Conservation (phyloP, 2,329 filamentous ascomycete species). For the Botrytis fabae region DNA sequence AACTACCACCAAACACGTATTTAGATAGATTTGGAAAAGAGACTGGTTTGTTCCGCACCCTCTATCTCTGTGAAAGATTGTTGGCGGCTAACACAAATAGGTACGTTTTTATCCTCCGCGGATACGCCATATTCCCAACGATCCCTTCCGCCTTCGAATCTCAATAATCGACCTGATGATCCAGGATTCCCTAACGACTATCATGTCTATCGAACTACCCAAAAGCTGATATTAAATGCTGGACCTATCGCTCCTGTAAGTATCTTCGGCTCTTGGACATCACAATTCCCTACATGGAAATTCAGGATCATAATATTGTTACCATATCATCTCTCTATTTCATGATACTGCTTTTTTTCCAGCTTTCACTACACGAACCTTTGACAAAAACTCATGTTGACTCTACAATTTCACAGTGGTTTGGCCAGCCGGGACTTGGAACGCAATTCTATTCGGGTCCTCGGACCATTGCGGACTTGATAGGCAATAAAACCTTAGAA, state of each 20-base stretch:
- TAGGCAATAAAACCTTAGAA: not conserved
- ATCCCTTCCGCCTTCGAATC: conserved; percentile 14
- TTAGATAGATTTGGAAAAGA: conserved; percentile 22
- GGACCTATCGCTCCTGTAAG: conserved; percentile 18
- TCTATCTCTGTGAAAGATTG: no score
- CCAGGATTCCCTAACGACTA: conserved; percentile 16
- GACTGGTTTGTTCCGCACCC: not conserved
- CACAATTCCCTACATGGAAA: no score
- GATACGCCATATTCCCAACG: conserved; percentile 14
- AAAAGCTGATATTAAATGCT: not conserved
- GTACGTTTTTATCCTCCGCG: conserved; percentile 8
- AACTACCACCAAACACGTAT: not conserved
- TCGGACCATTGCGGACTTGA: not conserved
- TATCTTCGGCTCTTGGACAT: not conserved
- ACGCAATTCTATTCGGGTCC: conserved; percentile 4
- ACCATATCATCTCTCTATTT: rapidly evolving
- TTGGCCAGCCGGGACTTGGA: conserved; percentile 19
- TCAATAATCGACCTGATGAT: not conserved
- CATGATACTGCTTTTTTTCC: rapidly evolving
- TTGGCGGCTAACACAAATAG: not conserved
- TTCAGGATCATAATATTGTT: no score
- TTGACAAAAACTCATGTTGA: not conserved
- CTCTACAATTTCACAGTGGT: not conserved
- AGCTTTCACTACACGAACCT: not conserved
- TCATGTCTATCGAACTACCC: conserved; percentile 14